Evolutionary conservation across 345 rosid genomes (phyloP).

Genomic region (Salix caprea): DNA sequence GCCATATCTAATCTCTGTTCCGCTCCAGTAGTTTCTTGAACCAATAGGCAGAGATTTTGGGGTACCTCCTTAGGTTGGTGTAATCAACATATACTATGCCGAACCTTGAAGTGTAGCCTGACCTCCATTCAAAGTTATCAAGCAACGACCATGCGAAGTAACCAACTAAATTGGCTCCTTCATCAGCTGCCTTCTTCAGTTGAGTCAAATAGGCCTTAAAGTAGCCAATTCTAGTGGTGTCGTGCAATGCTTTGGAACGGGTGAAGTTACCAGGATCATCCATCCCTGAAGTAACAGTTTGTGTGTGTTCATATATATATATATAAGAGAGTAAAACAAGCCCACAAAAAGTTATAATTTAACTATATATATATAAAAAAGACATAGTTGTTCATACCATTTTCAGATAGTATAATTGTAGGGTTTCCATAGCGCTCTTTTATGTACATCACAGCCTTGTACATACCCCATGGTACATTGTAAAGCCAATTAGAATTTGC

Average conservation of each 20-base stretch:
- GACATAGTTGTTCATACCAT: slow-evolving; percentile 39
- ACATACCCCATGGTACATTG: slow-evolving; percentile 95
- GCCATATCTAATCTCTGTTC: slow-evolving; percentile 10
- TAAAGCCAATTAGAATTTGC: slow-evolving; percentile 85
- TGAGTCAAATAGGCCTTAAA: slow-evolving; percentile 69
- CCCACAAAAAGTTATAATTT: neutral
- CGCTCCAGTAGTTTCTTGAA: slow-evolving; percentile 55
- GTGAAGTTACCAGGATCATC: slow-evolving; percentile 87
- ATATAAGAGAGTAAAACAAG: neutral
- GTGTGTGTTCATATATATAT: too few species aligned
- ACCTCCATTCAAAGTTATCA: slow-evolving; percentile 92
- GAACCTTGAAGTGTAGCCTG: slow-evolving; percentile 89
- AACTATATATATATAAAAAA: neutral
- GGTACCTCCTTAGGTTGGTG: slow-evolving; percentile 65
- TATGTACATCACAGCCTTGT: slow-evolving; percentile 78
- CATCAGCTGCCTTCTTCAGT: slow-evolving; percentile 73
- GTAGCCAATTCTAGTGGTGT: slow-evolving; percentile 70
- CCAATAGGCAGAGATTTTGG: slow-evolving; percentile 94
- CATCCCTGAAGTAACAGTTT: slow-evolving; percentile 49
- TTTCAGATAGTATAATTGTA: slow-evolving; percentile 71
- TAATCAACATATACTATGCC: slow-evolving; percentile 88
- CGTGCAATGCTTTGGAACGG: slow-evolving; percentile 59
- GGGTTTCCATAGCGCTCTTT: slow-evolving; percentile 94
- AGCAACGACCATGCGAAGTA: slow-evolving; percentile 97
- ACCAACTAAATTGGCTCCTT: slow-evolving; percentile 78